Evolutionary conservation across 129 eudicot species (phyloP).

Genomic region (Flaveria linearis): DNA sequence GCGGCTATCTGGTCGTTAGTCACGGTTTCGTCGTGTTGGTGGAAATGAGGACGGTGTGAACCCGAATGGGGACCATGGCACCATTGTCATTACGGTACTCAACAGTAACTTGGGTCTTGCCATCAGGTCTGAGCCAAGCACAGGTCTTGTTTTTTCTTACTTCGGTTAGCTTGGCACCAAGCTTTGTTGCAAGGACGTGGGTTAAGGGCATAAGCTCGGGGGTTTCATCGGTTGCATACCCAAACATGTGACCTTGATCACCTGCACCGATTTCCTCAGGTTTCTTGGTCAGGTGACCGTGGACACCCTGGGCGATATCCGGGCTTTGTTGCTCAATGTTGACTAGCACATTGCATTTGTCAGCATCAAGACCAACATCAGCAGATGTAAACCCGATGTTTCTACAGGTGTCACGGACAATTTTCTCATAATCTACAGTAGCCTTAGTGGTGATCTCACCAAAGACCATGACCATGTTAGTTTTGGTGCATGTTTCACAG

Average conservation of each 20-base stretch:
- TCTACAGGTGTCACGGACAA: slow-evolving; percentile 8
- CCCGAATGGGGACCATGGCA: slow-evolving; percentile 16
- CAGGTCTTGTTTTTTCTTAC: slow-evolving; percentile 16
- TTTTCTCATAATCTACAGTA: slow-evolving; percentile 11
- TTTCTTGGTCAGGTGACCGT: slow-evolving; percentile 20
- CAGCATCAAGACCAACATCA: slow-evolving; percentile 20
- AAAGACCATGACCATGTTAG: slow-evolving; percentile 19
- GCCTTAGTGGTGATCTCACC: slow-evolving; percentile 21
- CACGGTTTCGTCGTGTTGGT: slow-evolving; percentile 23
- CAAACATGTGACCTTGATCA: slow-evolving; percentile 21
- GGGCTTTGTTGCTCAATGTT: slow-evolving; percentile 16
- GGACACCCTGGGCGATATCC: slow-evolving; percentile 18
- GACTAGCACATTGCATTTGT: slow-evolving; percentile 16
- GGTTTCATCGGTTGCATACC: slow-evolving; percentile 46
- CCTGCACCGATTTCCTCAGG: slow-evolving; percentile 16
- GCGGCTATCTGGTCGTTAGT: slow-evolving; percentile 12
- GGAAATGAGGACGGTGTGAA: slow-evolving; percentile 18
- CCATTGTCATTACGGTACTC: slow-evolving; percentile 12
- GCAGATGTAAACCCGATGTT: slow-evolving; percentile 23
- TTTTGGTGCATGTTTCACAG: slow-evolving; percentile 11
- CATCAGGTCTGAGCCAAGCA: slow-evolving; percentile 14
- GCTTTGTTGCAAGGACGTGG: slow-evolving; percentile 68
- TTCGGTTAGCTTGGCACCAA: slow-evolving; percentile 33
- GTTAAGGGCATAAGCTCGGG: slow-evolving; percentile 63
- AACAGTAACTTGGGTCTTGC: slow-evolving; percentile 11